These are phyloP conservation scores for Amyloporia xantha DNA, from an alignment of 768 basidiomycete genomes.

Conservation along the genomic window DNA sequence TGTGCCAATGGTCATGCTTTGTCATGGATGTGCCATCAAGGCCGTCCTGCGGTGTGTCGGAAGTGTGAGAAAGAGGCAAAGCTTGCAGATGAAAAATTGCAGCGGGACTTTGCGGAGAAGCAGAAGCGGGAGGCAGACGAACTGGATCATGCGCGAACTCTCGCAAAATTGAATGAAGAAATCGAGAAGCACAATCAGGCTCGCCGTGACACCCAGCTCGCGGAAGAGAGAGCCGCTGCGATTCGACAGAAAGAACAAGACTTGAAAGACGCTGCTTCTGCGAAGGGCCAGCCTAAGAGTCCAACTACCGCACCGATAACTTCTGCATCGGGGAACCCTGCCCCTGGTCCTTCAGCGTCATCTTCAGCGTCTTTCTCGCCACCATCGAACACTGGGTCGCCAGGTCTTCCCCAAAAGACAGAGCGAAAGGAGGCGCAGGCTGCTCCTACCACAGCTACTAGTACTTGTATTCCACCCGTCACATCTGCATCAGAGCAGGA, in stretches of 20 bases:
- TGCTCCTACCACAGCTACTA: not conserved
- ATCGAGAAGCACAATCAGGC: constrained; percentile 30
- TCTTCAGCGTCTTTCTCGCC: not conserved
- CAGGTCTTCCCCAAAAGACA: not conserved
- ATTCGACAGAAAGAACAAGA: constrained; percentile 40
- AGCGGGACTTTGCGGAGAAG: constrained; percentile 35
- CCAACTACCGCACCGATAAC: not conserved
- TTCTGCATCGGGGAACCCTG: not conserved
- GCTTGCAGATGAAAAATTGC: constrained; percentile 34
- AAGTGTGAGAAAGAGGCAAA: constrained; percentile 42
- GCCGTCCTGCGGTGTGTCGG: constrained; percentile 31
- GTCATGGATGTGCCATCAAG: constrained; percentile 38
- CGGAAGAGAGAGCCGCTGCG: constrained; percentile 28
- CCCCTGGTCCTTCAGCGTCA: not conserved
- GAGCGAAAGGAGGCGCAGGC: not conserved
- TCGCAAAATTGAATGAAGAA: constrained; percentile 39
- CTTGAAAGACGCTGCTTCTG: constrained; percentile 26
- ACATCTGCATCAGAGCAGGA: constrained; percentile 23
- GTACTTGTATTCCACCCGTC: not conserved
- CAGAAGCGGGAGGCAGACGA: constrained; percentile 40
- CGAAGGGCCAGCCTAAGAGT: not conserved
- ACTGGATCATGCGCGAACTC: constrained; percentile 31
- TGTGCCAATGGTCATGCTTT: constrained; percentile 42
- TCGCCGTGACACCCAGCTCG: constrained; percentile 31
- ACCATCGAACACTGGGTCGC: not conserved